Conservation (phyloP, 805 yeast species). For the Candida glaebosa region DNA sequence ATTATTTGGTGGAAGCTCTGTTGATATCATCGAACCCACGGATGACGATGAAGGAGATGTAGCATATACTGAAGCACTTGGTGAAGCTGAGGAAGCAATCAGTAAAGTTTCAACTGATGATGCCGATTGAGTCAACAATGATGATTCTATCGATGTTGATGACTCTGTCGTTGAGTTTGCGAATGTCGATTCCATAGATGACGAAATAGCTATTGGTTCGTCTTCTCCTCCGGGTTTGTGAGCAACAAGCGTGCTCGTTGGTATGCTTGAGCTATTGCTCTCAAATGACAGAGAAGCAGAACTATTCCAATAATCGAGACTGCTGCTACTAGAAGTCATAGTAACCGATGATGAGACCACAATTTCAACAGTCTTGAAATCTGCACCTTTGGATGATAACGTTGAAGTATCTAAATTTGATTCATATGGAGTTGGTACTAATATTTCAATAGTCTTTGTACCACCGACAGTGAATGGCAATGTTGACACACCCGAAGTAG, state of each 20-base stretch:
- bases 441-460: slow-evolving; percentile 13
- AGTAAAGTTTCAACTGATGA: neutral
- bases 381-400: slow-evolving; percentile 6
- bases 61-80: too few relatives aligned
- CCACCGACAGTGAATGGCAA: slow-evolving; percentile 9
- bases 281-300: too few relatives aligned
- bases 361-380: slow-evolving; percentile 9
- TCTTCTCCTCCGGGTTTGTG: too few relatives aligned
- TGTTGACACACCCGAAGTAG: slow-evolving; percentile 7
- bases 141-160: neutral
- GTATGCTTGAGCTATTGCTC: too few relatives aligned
- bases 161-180: neutral
- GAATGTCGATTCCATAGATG: neutral
- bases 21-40: too few relatives aligned
- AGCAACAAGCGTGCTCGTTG: too few relatives aligned
- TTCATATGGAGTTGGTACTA: slow-evolving; percentile 9
- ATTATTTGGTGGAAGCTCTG: too few relatives aligned
- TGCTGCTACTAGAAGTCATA: too few relatives aligned
- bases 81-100: too few relatives aligned
- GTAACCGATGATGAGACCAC: slow-evolving; percentile 11
- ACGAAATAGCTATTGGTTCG: too few relatives aligned
- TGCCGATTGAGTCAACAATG: neutral
- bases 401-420: slow-evolving; percentile 9
- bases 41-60: too few relatives aligned
- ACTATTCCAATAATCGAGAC: too few relatives aligned